Percentiles rank a stretch among this genome's conserved stretches.
Conservation (phyloP, 768 basidiomycete genomes). For the Lentinula aciculospora region DNA sequence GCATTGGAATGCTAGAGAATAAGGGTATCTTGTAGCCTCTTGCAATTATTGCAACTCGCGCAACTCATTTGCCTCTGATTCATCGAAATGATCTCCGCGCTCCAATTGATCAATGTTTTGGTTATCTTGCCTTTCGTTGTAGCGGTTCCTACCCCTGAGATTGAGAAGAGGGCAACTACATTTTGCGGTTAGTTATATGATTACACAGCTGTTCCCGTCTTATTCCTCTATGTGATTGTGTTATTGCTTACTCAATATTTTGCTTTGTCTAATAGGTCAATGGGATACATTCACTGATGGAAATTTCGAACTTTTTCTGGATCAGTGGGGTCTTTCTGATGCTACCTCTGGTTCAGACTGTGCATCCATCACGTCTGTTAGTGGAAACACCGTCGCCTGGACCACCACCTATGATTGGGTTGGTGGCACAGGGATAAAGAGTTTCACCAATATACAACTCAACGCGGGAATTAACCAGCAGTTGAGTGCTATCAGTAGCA, state of each 20-base stretch:
- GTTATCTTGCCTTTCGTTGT: slow-evolving; percentile 11
- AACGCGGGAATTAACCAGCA: slow-evolving; percentile 46
- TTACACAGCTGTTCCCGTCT: neutral
- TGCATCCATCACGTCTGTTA: slow-evolving; percentile 25
- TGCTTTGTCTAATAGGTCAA: slow-evolving; percentile 32
- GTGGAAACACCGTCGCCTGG: slow-evolving; percentile 29
- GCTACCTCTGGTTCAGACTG: slow-evolving; percentile 35
- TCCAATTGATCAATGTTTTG: slow-evolving; percentile 20
- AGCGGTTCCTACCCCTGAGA: slow-evolving; percentile 12
- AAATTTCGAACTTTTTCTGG: slow-evolving; percentile 41
- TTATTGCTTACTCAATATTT: neutral
- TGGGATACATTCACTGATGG: slow-evolving; percentile 45
- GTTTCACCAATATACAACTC: slow-evolving; percentile 53
- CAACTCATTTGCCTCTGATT: neutral
- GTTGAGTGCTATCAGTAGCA: slow-evolving; percentile 46
- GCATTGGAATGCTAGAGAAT: neutral
- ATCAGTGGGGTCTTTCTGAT: slow-evolving; percentile 36
- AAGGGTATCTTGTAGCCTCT: neutral
- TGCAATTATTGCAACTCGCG: neutral
- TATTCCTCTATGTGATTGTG: neutral
- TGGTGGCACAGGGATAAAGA: slow-evolving; percentile 51
- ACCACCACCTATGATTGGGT: slow-evolving; percentile 34
- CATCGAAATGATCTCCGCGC: slow-evolving; percentile 10
- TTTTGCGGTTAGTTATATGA: neutral
- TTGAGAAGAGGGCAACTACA: slow-evolving; percentile 33